Evolutionary conservation across 495 filamentous ascomycete genomes (phyloP).

Genomic region (Hyaloscypha bicolor): DNA sequence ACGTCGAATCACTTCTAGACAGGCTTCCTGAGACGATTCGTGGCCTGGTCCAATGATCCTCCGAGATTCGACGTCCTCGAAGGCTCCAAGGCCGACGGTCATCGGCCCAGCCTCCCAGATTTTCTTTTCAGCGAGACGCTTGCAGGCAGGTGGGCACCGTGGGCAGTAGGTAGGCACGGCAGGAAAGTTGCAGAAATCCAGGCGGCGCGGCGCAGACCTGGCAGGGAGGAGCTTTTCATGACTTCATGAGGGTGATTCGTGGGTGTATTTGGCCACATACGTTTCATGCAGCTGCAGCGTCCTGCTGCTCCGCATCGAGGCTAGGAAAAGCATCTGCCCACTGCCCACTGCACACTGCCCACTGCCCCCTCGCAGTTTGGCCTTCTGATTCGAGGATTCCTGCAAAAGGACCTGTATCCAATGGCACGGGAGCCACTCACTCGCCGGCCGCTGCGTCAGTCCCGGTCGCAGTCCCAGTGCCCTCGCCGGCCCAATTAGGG

Average conservation of each 20-base stretch:
- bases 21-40: neutral
- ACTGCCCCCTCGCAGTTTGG: neutral
- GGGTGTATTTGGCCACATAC: neutral
- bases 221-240: neutral
- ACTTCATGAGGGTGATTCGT: slow-evolving; percentile 16
- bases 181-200: slow-evolving; percentile 2
- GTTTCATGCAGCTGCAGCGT: slow-evolving; percentile 20
- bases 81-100: neutral
- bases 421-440: neutral
- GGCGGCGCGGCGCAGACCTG: neutral
- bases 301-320: slow-evolving; percentile 18
- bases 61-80: neutral
- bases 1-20: neutral
- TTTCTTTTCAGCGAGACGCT: slow-evolving; percentile 17
- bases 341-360: neutral
- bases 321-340: slow-evolving; percentile 1
- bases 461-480: neutral
- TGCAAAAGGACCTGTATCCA: neutral
- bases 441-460: slow-evolving; percentile 2
- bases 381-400: slow-evolving; percentile 14
- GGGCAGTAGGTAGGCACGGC: no score
- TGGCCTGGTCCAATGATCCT: neutral
- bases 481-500: slow-evolving; percentile 14
- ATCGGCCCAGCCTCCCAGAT: slow-evolving; percentile 19
- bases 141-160: no score